Conservation (phyloP, 176 grass and related monocot genomes). For the Coix lacrymajobi region DNA sequence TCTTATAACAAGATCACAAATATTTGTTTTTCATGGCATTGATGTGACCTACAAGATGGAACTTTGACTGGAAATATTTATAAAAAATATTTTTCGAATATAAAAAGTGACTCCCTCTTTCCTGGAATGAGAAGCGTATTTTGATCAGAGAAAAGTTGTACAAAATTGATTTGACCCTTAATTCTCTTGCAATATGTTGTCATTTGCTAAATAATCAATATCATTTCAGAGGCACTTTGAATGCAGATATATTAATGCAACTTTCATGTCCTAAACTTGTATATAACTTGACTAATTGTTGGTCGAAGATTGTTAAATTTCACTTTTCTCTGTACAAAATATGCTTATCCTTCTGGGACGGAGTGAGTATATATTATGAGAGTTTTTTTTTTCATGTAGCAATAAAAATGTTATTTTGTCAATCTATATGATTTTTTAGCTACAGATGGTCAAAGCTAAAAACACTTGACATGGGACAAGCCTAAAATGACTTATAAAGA, state of each 20-base stretch:
- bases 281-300: background rate
- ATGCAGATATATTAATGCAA: background rate
- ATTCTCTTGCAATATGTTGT: background rate
- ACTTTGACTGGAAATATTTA: background rate
- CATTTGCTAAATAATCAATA: background rate
- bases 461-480: background rate
- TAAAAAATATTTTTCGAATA: background rate
- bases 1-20: background rate
- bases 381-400: background rate
- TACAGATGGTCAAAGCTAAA: background rate
- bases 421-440: background rate
- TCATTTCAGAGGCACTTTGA: background rate
- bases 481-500: background rate
- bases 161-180: background rate
- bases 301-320: background rate
- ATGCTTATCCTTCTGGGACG: background rate
- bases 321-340: background rate
- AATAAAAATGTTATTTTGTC: background rate
- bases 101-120: background rate
- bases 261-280: background rate
- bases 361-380: background rate
- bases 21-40: background rate
- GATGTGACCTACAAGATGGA: background rate
- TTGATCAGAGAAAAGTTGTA: background rate
- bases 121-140: background rate